A percentile compares a stretch with the other conserved stretches of the same genome.
phyloP scores from a whole-genome alignment of 805 yeast species.

The Nakazawaea populi region DNA sequence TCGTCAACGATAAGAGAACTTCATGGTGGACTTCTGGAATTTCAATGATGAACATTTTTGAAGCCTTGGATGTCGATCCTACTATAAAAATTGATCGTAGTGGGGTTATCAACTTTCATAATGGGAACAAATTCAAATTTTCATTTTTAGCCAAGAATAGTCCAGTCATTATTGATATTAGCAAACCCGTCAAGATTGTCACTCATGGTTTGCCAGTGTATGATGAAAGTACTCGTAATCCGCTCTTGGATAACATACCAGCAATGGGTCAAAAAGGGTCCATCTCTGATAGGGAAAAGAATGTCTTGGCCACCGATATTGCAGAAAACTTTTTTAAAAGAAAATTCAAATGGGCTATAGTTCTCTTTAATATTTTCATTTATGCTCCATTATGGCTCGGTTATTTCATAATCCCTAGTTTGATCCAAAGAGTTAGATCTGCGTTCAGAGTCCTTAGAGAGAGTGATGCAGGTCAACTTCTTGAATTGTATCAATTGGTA shows the following conservation, averaged over 20 bases:
- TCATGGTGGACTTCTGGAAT: slow-evolving; percentile 82
- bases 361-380: slow-evolving; percentile 38
- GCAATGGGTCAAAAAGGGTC: not conserved
- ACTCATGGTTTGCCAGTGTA: slow-evolving; percentile 6
- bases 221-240: not conserved
- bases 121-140: slow-evolving; percentile 31
- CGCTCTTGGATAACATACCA: not conserved
- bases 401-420: slow-evolving; percentile 43
- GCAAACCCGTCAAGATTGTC: slow-evolving; percentile 32
- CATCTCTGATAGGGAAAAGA: not conserved
- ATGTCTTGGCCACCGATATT: not conserved
- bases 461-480: slow-evolving; percentile 16
- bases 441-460: slow-evolving; percentile 23
- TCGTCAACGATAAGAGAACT: slow-evolving; percentile 74
- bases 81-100: slow-evolving; percentile 29
- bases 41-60: slow-evolving; percentile 54
- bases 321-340: slow-evolving; percentile 25
- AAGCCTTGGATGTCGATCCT: slow-evolving; percentile 25
- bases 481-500: slow-evolving; percentile 12
- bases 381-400: slow-evolving; percentile 59
- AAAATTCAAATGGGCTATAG: slow-evolving; percentile 43
- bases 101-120: slow-evolving; percentile 36
- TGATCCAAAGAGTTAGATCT: slow-evolving; percentile 31
- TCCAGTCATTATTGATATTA: slow-evolving; percentile 50
- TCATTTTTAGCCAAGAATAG: slow-evolving; percentile 45